Evolutionary conservation across 2,329 filamentous ascomycete species (phyloP).

Genomic region (Fusarium fracticaudum): DNA sequence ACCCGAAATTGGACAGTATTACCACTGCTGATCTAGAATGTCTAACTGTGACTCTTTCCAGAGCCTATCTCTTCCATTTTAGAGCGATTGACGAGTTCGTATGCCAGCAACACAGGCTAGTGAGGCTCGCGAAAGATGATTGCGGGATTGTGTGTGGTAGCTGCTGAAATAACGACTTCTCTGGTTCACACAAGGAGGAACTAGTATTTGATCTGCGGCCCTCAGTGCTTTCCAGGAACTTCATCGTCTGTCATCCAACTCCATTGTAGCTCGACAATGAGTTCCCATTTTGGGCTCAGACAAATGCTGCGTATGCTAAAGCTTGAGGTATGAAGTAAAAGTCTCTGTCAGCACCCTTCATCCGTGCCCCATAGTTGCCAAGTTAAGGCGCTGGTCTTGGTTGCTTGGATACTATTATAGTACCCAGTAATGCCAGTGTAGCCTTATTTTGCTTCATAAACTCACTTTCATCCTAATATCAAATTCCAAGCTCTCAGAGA

Average conservation of each 20-base stretch:
- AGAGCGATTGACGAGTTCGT: neutral
- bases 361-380: neutral
- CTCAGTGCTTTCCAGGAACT: neutral
- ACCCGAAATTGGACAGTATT: neutral
- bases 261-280: neutral
- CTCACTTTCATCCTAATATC: neutral
- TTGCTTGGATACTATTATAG: neutral
- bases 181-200: neutral
- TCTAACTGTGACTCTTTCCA: neutral
- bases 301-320: neutral
- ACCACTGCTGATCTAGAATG: too few species aligned
- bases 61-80: neutral
- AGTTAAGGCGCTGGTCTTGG: neutral
- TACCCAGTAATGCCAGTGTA: neutral
- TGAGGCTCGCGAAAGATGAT: neutral
- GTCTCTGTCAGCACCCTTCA: neutral
- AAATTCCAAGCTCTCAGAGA: neutral
- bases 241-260: neutral
- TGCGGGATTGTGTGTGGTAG: neutral
- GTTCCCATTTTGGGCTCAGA: neutral
- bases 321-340: neutral
- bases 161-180: neutral
- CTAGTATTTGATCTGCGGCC: neutral
- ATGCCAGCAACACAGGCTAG: neutral
- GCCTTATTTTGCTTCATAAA: neutral